Base-by-base conservation (phyloP, 2,329 filamentous ascomycete species). In the Fusarium beomiforme region DNA sequence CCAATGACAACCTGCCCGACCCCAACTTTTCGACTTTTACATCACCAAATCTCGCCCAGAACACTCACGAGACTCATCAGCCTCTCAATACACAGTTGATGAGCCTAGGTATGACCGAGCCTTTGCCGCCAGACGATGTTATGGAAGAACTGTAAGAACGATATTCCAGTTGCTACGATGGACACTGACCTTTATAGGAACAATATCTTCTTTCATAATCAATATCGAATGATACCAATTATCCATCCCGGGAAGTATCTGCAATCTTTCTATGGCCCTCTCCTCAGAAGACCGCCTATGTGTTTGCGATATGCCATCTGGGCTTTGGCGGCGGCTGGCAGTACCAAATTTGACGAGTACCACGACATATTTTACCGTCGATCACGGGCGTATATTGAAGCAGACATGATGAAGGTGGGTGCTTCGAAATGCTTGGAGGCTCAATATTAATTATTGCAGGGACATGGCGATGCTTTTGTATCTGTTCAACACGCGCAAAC, bases 251-350 rank as follows among this genome's bases (percentile, higher is more conserved):
- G 88, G 21, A 89, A 93, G 39, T 97, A 94, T 77, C 84, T 92
- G 65, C 89, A 92, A 33, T 88, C 92, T 6, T 91, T 96, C 81
- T 91, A 95, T 76, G 85, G 85, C 5, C 86, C 91, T 5, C 90
- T 93, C 2, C 87, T 92, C 62, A 89, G 91, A 85, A 91, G 93
- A 61, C 95, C 95, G 5, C 93, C 95, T 2, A 89, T 97, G 77
- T 93, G 90, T 75, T 82, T 98, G 43, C 89, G 95, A 76, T 98
- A 98, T 80, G 91, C 91, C 26, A 93, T 98, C 78, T 97, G 94
- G 94, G 88, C 91, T n/a, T 84, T 93, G 74, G 93, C 93, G 12
- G 90, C 94, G 8, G 88, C 89, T 17, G 85, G 91, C 3, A 89
- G 91, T 34, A 87, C 92, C 42, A 93, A 93, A 76, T 97, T 97